Conservation (phyloP, 306 rosid genomes). For the Psophocarpus tetragonolobus region DNA sequence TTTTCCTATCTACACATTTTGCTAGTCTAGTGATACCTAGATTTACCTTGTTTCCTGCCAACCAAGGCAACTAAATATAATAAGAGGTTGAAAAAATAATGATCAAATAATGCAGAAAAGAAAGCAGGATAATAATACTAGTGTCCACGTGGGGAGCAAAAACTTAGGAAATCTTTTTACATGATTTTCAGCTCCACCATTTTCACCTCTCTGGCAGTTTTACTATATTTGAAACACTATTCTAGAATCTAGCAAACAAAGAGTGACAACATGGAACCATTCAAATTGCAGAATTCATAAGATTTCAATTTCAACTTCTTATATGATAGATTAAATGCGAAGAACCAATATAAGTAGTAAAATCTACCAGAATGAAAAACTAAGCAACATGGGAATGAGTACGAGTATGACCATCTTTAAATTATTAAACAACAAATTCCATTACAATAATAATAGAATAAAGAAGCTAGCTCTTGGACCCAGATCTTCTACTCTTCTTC, state of each 20-base stretch:
- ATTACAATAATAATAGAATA: conserved; percentile 55
- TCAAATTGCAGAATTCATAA: conserved; percentile 33
- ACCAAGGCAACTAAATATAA: conserved; percentile 24
- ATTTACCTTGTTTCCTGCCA: conserved; percentile 34
- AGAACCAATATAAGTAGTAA: conserved; percentile 17
- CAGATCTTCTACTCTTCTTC: conserved; percentile 65
- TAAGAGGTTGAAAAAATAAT: conserved; percentile 31
- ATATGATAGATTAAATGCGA: conserved; percentile 34
- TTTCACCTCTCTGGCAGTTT: conserved; percentile 35
- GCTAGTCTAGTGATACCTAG: conserved; percentile 30
- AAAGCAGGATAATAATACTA: conserved; percentile 34
- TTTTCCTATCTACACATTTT: conserved; percentile 18
- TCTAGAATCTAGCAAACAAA: conserved; percentile 6
- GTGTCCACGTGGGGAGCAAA: conserved; percentile 47
- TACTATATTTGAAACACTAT: conserved; percentile 28
- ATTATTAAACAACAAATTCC: conserved; percentile 48
- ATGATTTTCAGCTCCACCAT: conserved; percentile 44
- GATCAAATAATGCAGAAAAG: conserved; percentile 38
- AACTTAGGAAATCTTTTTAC: conserved; percentile 32
- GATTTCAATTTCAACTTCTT: conserved; percentile 40
- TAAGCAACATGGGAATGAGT: conserved; percentile 33
- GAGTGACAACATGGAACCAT: conserved; percentile 42
- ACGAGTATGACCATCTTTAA: conserved; percentile 40
- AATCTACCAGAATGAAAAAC: conserved; percentile 28
- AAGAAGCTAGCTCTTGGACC: conserved; percentile 67